Evolutionary conservation across 2,329 filamentous ascomycete species (phyloP).

Genomic region (Conoideocrella luteorostrata): DNA sequence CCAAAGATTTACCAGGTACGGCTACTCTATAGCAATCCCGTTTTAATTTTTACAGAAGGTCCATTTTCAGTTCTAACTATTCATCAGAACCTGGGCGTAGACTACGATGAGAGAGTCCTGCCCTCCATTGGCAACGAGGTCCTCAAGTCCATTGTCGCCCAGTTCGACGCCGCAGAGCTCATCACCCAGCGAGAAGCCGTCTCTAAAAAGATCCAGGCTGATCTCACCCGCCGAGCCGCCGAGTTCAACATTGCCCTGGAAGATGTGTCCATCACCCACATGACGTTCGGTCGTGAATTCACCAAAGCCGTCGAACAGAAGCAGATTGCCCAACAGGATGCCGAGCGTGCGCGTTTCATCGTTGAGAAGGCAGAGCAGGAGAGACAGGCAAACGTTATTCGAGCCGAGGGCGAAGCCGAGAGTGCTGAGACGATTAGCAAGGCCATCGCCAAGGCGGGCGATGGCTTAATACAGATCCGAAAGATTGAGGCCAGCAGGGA

Average conservation of each 20-base stretch:
- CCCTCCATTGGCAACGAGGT: slow-evolving; percentile 99
- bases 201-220: slow-evolving; percentile 84
- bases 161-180: slow-evolving; percentile 97
- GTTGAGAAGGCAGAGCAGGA: slow-evolving; percentile 99
- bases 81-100: slow-evolving; percentile 81
- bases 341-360: slow-evolving; percentile 93
- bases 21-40: too few relatives aligned
- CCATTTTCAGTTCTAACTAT: not conserved
- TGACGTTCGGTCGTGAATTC: slow-evolving; percentile 99
- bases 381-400: slow-evolving; percentile 95
- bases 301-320: slow-evolving; percentile 99
- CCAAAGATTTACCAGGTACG: slow-evolving; percentile 97
- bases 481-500: slow-evolving; percentile 96
- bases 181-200: slow-evolving; percentile 99
- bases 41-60: too few relatives aligned
- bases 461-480: slow-evolving; percentile 91
- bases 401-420: slow-evolving; percentile 96
- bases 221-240: slow-evolving; percentile 83
- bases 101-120: slow-evolving; percentile 97
- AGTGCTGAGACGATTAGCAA: slow-evolving; percentile 91
- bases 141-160: slow-evolving; percentile 94
- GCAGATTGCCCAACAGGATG: slow-evolving; percentile 99
- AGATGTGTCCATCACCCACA: slow-evolving; percentile 98
- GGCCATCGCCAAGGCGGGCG: slow-evolving; percentile 87
- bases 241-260: slow-evolving; percentile 99